These are phyloP conservation scores for Aureobasidium mangrovei DNA, from an alignment of 2,329 filamentous ascomycete species.

Conservation along the genomic window DNA sequence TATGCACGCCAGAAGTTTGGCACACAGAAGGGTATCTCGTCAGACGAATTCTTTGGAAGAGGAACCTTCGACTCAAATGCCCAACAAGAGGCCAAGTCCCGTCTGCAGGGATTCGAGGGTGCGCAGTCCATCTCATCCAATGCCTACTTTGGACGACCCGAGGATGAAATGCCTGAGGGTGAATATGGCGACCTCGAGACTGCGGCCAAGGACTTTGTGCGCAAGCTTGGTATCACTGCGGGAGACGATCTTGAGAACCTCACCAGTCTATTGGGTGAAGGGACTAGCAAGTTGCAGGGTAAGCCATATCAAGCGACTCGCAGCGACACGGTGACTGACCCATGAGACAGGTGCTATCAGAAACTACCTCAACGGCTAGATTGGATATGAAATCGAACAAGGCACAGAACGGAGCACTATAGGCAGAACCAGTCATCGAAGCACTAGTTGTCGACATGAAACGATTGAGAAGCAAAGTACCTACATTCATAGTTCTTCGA, in stretches of 20 bases:
- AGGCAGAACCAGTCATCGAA: background rate
- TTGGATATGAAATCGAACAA: background rate
- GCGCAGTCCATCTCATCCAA: constrained; percentile 90
- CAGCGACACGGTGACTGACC: background rate
- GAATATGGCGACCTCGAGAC: constrained; percentile 81
- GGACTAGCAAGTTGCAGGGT: constrained; percentile 74
- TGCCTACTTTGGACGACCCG: constrained; percentile 90
- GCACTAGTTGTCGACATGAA: background rate
- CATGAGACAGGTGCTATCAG: constrained; percentile 22
- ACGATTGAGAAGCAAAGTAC: background rate
- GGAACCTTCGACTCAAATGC: constrained; percentile 72
- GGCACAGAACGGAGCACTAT: background rate
- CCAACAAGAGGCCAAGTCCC: constrained; percentile 75
- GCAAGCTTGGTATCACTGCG: constrained; percentile 90
- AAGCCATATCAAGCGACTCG: background rate
- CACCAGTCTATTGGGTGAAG: constrained; percentile 73
- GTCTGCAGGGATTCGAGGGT: constrained; percentile 87
- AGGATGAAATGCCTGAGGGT: constrained; percentile 55
- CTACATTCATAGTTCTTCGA: too few relatives aligned
- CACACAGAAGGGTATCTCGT: constrained; percentile 88
- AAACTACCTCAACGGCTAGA: constrained; percentile 27
- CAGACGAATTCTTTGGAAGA: constrained; percentile 96
- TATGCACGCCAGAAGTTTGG: constrained; percentile 87
- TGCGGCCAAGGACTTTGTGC: constrained; percentile 93
- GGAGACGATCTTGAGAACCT: constrained; percentile 94